These are phyloP conservation scores for Cucumis sativus DNA, from an alignment of 306 rosid genomes.

Conservation along the genomic window Cucumber_9930_V3 NC_026657.2:35790001-35790500, in stretches of 20 bases:
- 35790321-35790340: background rate
- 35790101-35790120: background rate
- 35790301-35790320: background rate
- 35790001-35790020: too few relatives aligned
- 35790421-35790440: background rate
- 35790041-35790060: too few relatives aligned
- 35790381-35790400: background rate
- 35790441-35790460: background rate
- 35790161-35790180: background rate
- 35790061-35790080: too few relatives aligned
- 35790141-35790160: background rate
- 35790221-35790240: background rate
- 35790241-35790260: background rate
- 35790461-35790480: too few relatives aligned
- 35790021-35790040: too few relatives aligned
- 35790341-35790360: background rate
- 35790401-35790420: background rate
- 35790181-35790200: background rate
- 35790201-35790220: background rate
- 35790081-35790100: background rate
- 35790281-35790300: background rate
- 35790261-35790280: background rate
- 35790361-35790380: background rate
- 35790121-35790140: background rate
- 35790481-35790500: background rate